phyloP scores from a whole-genome alignment of 257 asterid species.

The Solanum medicagineum region DNA sequence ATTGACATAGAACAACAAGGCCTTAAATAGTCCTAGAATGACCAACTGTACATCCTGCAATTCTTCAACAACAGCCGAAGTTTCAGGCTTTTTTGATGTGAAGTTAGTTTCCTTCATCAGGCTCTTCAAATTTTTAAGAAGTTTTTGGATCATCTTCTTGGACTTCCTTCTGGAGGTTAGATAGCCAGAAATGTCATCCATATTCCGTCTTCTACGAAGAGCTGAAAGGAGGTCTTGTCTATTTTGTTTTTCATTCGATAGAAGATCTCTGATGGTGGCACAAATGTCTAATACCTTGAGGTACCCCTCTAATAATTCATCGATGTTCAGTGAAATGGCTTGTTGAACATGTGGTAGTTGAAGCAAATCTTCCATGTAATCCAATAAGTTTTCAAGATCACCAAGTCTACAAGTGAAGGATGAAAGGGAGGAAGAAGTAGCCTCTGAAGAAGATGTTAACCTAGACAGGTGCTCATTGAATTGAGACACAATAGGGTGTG shows the following conservation, averaged over 20 bases:
- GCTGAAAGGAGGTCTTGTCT: slow-evolving; percentile 17
- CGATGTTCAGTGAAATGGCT: slow-evolving; percentile 8
- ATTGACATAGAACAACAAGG: slow-evolving; percentile 3
- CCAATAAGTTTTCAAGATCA: slow-evolving; percentile 12
- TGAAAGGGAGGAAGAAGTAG: slow-evolving; percentile 8
- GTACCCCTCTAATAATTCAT: slow-evolving; percentile 12
- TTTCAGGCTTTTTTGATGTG: slow-evolving; percentile 1
- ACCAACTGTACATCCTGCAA: slow-evolving; percentile 18
- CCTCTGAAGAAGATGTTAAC: slow-evolving; percentile 12
- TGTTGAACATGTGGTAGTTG: slow-evolving; percentile 9
- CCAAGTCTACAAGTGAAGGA: slow-evolving; percentile 9
- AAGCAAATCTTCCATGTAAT: slow-evolving; percentile 16
- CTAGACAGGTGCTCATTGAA: slow-evolving; percentile 13
- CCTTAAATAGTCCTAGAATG: slow-evolving; percentile 5
- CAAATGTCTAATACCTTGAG: slow-evolving; percentile 20
- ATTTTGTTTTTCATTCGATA: slow-evolving; percentile 6
- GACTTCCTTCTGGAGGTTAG: slow-evolving; percentile 7
- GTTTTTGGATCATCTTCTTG: slow-evolving; percentile 22
- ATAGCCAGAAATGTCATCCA: slow-evolving; percentile 1
- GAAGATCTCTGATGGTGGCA: slow-evolving; percentile 15
- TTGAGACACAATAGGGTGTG: slow-evolving; percentile 18
- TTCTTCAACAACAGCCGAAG: slow-evolving; percentile 9
- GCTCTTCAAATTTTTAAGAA: slow-evolving; percentile 9
- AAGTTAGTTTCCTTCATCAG: background rate
- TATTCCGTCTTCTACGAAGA: slow-evolving; percentile 15